Percentiles rank a stretch among this genome's conserved stretches.
Conservation (phyloP, 768 basidiomycete genomes). For the Lentinula aciculospora region DNA sequence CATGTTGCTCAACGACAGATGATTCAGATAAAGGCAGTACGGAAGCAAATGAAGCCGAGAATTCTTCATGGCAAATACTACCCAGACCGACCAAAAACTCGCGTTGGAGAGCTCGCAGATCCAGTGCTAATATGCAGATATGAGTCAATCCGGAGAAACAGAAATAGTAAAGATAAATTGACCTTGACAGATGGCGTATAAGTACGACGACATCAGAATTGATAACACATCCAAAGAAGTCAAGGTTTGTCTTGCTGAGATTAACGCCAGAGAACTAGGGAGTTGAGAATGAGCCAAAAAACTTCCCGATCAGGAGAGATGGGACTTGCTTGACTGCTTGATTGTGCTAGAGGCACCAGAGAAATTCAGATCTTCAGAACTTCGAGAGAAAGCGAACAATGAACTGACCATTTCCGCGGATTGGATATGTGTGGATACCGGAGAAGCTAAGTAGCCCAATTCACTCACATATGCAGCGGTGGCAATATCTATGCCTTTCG, state of each 20-base stretch:
- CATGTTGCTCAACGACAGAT: background rate
- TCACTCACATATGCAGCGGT: constrained; percentile 78
- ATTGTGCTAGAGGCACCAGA: constrained; percentile 41
- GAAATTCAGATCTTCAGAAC: background rate
- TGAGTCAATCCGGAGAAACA: constrained; percentile 6
- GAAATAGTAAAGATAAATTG: background rate
- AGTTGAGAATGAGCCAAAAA: background rate
- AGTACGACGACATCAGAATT: constrained; percentile 63
- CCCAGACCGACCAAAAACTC: constrained; percentile 49
- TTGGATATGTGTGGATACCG: constrained; percentile 76
- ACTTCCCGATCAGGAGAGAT: background rate
- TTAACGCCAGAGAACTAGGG: constrained; percentile 53
- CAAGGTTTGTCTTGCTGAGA: constrained; percentile 71
- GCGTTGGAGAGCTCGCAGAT: constrained; percentile 66
- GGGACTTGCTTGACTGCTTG: constrained; percentile 70
- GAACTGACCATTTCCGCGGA: constrained; percentile 59
- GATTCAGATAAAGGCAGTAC: constrained; percentile 22
- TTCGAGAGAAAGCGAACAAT: background rate
- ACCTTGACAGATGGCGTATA: constrained; percentile 70
- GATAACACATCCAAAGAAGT: constrained; percentile 65
- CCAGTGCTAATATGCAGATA: constrained; percentile 45
- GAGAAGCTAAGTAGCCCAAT: constrained; percentile 71
- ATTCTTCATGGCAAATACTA: constrained; percentile 43
- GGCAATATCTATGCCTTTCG: constrained; percentile 76
- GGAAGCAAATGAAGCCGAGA: constrained; percentile 38